Evolutionary conservation across 345 rosid genomes (phyloP).

Genomic region (Citrus inodora): DNA sequence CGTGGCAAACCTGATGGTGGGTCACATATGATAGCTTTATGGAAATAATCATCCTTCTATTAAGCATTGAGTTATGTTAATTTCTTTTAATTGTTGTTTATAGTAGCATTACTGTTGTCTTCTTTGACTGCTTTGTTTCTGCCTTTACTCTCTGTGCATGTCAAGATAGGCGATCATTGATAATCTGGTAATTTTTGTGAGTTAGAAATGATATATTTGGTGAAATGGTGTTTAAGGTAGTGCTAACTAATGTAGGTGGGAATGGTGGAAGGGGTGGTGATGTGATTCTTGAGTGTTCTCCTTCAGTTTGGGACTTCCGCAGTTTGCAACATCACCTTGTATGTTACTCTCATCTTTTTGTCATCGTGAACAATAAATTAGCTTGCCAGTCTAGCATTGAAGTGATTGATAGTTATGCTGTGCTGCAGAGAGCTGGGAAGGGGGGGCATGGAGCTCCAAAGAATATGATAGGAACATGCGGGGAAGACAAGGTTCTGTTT

Average conservation of each 20-base stretch:
- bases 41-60: not conserved
- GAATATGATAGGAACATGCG: slow-evolving; percentile 83
- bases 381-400: not conserved
- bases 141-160: not conserved
- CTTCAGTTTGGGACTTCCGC: slow-evolving; percentile 87
- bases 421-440: slow-evolving; percentile 62
- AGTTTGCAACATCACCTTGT: slow-evolving; percentile 82
- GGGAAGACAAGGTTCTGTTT: slow-evolving; percentile 73
- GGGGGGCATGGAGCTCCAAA: slow-evolving; percentile 85
- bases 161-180: not conserved
- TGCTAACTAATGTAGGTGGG: slow-evolving; percentile 54
- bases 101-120: not conserved
- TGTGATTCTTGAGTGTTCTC: slow-evolving; percentile 83
- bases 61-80: not conserved
- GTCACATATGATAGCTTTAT: not conserved
- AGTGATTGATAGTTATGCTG: slow-evolving; percentile 2
- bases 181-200: not conserved
- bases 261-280: slow-evolving; percentile 98
- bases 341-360: slow-evolving; percentile 25
- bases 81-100: not conserved
- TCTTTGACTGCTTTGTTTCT: not conserved
- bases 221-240: not conserved
- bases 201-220: not conserved
- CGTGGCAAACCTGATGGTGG: slow-evolving; percentile 62
- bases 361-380: not conserved